Evolutionary conservation across 2,329 filamentous ascomycete species (phyloP), one percentile per base, ranked within the genome.

Genomic region (Venturia aucupariae): DNA sequence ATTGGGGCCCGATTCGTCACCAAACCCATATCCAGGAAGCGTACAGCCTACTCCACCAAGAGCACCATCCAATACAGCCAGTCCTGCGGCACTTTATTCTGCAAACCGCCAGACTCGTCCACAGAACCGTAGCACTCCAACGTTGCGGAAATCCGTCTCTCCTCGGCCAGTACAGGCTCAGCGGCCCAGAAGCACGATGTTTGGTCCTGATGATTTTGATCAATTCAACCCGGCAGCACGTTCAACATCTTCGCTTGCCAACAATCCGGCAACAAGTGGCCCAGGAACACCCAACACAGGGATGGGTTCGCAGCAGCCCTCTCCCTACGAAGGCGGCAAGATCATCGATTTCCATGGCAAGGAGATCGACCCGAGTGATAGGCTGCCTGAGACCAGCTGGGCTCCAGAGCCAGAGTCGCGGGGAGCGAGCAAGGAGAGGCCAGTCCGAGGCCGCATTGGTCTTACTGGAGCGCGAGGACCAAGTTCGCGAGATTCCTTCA

Each of bases 311-410:
- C 46, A 48, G 30, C 61, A 62, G 30, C 22, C 46, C 1, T 41
- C 35, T n/a, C 46, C 51, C 0, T 57, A 57, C n/a, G 46, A 62
- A 24, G 60, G 38, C 15, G 44, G 59, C 11, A 64, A 64, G 30
- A 90, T 92, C 66, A 86, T 92, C 63, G 88, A 85, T 0, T 82
- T 89, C 67, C 88, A 91, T 71, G 90, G 90, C 7, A 82, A 87
- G 64, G 87, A 91, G 70, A 83, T 93, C 64, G 90, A 93, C 71
- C 90, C 90, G 0, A 90, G 88, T 0, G 90, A 93, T 73, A 89
- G 92, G 71, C 79, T 92, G 17, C 90, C 90, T 0, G 84, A 90
- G 72, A 86, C 90, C 64, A 85, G 85, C 1, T 92, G 88, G 88
- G 89, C 89, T 1, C 88, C 89, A 0, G 89, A 92, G 70, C 89